Base-by-base conservation (phyloP, 164 flowering plant species). In the Akebia trifoliata region DNA sequence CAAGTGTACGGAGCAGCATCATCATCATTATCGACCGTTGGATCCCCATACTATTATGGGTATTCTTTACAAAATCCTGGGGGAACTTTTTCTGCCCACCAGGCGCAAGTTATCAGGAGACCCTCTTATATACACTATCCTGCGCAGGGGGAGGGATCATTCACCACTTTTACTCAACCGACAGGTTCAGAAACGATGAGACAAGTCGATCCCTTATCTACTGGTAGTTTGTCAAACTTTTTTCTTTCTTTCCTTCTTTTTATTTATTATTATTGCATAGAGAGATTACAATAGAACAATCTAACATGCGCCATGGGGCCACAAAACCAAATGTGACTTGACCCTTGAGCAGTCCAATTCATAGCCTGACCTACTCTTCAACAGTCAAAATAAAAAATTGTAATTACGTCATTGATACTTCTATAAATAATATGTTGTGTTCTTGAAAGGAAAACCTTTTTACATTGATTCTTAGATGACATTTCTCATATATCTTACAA, bases 51-150 rank as follows among this genome's bases (percentile, higher is more conserved):
- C 50, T 82, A 74, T 46, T 87, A 83, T 49, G 86, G 88, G 32
- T 90, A 84, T 59, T 67, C 87, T 6, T 34, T 71, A 62, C 87
- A 71, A 55, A 34, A 73, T 5, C 40, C 85, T 9, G 74, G 86
- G 58, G 76, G 79, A 31, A 25, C 80, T 38, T 73, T 67, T 51
- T 45, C 83, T 46, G 69, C 76, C 28, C 58, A 77, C 36, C 85
- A 70, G 59, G 69, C 74, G 39, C 85, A 76, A 14, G 83, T 70
- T 42, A 26, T 67, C 14, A 74, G 66, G 20, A 74, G 70, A 24
- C 78, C 78, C 14, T 64, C 86, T 22, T 80, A 77, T 70, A 43
- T 80, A n/a, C 83, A 78, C 74, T 80, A 84, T 59, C 79, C 89
- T 63, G 48, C 78, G 51, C 83, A 69, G 31, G 46, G 67, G 63